Evolutionary conservation across 73 alveolate species (phyloP), one percentile per base, ranked within the genome.

Genomic region (Paramecium tetraurelia): DNA sequence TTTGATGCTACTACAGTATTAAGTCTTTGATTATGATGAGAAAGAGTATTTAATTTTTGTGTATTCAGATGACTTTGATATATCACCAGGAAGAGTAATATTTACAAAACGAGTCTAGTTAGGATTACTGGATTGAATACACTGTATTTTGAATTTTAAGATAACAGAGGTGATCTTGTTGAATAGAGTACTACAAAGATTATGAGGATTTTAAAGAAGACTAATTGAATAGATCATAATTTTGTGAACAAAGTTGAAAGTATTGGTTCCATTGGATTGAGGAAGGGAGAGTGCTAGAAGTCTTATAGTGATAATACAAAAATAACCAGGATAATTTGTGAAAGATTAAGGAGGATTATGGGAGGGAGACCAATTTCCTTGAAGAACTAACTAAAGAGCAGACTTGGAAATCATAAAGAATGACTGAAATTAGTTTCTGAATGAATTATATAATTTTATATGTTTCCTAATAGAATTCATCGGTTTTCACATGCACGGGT

Each of bases 131-230:
- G 98, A 95, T 86, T 92, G 88, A 93, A 92, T 95, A 10, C 92
- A 95, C 18, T 85, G 95, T 18, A 86, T 93, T 2, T 86, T 95
- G 1, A 97, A 96, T 6, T 97, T 97, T 21, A 94, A 97, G 41
- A 87, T 95, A 38, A 96, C 2, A 97, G 94, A 43, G 96, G 92
- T 27, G 11, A 94, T 18, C 77, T 95, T 92, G 94, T 95, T 83
- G 93, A 84, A 29, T 75, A 58, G 21, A n/a, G n/a, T n/a, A 89
- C 94, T 0, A 94, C 98, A 10, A 95, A 4, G 98, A 97, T 7
- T 68, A 92, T 27, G 98, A 95, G 36, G 98, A 95, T n/a, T 92
- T 71, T 95, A 27, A 92, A 95, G 43, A 95, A 95, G 48, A 87
- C 93, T 21, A 75, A 92, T 44, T 80, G 93, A 46, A 70, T 89